A percentile compares a stretch with the other conserved stretches of the same genome.
Conservation (phyloP, 2,329 filamentous ascomycete genomes). For the Phialocephala sp. region DNA sequence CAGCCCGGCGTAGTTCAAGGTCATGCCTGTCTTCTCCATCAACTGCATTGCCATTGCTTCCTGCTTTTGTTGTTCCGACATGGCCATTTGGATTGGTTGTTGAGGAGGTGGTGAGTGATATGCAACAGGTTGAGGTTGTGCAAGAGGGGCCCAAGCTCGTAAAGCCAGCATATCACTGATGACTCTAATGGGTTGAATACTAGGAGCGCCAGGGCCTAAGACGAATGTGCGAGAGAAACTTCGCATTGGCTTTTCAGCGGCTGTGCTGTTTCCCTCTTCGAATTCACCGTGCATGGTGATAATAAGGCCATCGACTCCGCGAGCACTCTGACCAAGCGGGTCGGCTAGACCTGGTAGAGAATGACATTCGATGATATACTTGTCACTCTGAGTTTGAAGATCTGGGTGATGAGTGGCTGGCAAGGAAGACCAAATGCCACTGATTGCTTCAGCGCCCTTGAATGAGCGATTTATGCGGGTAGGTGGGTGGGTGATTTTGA, state of each 20-base stretch:
- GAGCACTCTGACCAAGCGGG: constrained; percentile 63
- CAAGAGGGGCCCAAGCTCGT: constrained; percentile 63
- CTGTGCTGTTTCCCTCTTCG: constrained; percentile 69
- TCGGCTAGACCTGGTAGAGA: constrained; percentile 74
- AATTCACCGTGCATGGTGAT: constrained; percentile 85
- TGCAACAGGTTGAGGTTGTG: constrained; percentile 25
- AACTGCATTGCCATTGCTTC: constrained; percentile 78
- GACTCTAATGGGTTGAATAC: constrained; percentile 66
- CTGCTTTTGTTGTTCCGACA: constrained; percentile 46
- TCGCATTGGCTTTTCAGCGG: constrained; percentile 65
- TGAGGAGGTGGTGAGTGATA: constrained; percentile 36
- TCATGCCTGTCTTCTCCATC: constrained; percentile 81
- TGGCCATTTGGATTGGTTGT: constrained; percentile 31
- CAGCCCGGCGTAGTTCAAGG: constrained; percentile 75
- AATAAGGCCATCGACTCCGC: constrained; percentile 78
- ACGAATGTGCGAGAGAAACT: constrained; percentile 85
- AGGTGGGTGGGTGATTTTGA: constrained; percentile 66
- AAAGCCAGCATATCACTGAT: constrained; percentile 80
- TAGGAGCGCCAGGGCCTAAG: constrained; percentile 74
- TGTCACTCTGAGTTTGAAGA: constrained; percentile 67
- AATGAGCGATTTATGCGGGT: constrained; percentile 70
- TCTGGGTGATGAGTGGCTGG: constrained; percentile 78
- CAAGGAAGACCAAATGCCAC: constrained; percentile 70
- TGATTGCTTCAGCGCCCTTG: constrained; percentile 68
- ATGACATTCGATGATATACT: constrained; percentile 86